Conservation (phyloP, 2,329 filamentous ascomycete species). For the Phialocephala sp. region DNA sequence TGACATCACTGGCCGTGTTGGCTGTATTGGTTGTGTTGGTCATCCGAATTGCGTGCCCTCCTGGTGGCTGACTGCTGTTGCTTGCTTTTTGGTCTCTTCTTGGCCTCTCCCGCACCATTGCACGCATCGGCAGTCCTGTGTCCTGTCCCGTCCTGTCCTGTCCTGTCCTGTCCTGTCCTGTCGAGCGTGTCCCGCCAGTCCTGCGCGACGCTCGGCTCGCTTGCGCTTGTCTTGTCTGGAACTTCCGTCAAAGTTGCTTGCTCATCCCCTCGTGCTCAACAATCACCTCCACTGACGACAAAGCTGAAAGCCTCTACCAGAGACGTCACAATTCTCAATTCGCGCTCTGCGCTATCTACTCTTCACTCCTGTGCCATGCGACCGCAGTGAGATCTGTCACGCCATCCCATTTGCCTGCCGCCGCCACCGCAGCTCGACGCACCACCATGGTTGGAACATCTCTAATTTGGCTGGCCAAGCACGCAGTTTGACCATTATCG, state of each 20-base stretch:
- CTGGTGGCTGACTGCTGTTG: not conserved
- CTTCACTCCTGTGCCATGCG: slow-evolving; percentile 2
- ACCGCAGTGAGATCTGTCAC: not conserved
- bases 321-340: not conserved
- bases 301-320: not conserved
- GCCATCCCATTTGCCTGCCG: not conserved
- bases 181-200: no score
- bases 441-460: slow-evolving; percentile 5
- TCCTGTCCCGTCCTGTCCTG: no score
- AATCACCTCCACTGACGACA: not conserved
- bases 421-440: not conserved
- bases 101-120: not conserved
- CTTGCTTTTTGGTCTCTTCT: not conserved
- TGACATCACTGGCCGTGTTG: not conserved
- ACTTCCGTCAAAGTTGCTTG: slow-evolving; percentile 3
- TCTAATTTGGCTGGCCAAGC: slow-evolving; percentile 4
- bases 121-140: not conserved
- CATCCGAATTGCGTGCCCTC: not conserved
- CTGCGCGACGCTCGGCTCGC: not conserved
- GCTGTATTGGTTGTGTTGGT: not conserved
- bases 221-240: not conserved
- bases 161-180: no score
- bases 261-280: not conserved
- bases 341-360: not conserved
- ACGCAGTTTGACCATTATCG: not conserved